phyloP scores from a whole-genome alignment of 805 yeast genomes.

The Kazachstania bromeliacearum region DNA sequence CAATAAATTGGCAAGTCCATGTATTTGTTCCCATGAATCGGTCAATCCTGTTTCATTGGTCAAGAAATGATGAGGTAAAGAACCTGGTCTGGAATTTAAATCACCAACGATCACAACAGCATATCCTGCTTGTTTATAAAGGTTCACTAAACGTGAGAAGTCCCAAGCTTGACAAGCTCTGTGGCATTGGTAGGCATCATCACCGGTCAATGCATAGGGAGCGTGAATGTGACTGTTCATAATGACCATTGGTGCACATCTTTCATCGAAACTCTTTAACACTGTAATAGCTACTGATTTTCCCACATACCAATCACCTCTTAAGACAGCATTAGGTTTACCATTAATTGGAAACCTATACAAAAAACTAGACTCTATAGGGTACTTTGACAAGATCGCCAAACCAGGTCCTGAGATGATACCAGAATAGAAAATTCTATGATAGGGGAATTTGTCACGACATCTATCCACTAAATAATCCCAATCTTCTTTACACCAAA shows the following conservation, averaged over 20 bases:
- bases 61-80: constrained; percentile 68
- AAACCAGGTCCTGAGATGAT: constrained; percentile 90
- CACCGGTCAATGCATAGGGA: constrained; percentile 76
- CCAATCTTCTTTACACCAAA: constrained; percentile 88
- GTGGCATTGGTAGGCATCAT: constrained; percentile 83
- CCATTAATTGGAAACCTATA: constrained; percentile 90
- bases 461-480: constrained; percentile 44
- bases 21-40: constrained; percentile 75
- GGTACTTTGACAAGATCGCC: constrained; percentile 72
- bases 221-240: constrained; percentile 96
- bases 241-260: constrained; percentile 63
- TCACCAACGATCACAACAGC: constrained; percentile 89
- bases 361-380: constrained; percentile 69
- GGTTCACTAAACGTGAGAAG: constrained; percentile 54
- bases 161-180: constrained; percentile 97
- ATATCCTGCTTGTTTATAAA: constrained; percentile 64
- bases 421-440: constrained; percentile 70
- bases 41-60: constrained; percentile 56
- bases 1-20: constrained; percentile 39
- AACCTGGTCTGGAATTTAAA: constrained; percentile 79
- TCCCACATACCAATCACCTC: constrained; percentile 98
- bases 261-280: constrained; percentile 36
- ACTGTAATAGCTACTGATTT: constrained; percentile 73
- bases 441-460: constrained; percentile 43
- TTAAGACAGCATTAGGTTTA: constrained; percentile 80